Percentiles rank a stretch among this genome's conserved stretches.
Evolutionary conservation across 305 asterid genomes (phyloP).

Genomic region (Stenogyne calaminthoides): DNA sequence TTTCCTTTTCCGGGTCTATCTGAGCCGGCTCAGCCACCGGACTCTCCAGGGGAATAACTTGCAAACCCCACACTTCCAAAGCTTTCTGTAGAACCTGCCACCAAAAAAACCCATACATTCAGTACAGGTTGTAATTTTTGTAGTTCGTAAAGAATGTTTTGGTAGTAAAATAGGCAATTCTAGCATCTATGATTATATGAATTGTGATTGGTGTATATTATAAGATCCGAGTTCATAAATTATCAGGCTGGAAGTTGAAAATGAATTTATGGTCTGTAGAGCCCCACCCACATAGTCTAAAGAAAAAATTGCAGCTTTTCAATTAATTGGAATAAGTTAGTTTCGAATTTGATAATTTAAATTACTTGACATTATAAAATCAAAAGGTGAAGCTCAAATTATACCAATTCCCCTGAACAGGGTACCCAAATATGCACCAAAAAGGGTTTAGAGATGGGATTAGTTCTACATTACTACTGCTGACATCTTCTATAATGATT

Average conservation of each 20-base stretch:
- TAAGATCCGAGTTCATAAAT: not conserved
- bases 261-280: not conserved
- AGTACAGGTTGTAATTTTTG: not conserved
- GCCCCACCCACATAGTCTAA: not conserved
- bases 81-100: slow-evolving; percentile 89
- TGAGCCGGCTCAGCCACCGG: slow-evolving; percentile 94
- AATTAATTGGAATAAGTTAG: not conserved
- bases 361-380: not conserved
- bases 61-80: slow-evolving; percentile 92
- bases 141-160: not conserved
- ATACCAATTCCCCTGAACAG: not conserved
- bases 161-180: not conserved
- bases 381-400: not conserved
- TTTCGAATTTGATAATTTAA: not conserved
- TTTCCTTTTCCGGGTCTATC: slow-evolving; percentile 86
- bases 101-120: not conserved
- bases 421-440: not conserved
- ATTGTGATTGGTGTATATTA: not conserved
- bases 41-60: slow-evolving; percentile 82
- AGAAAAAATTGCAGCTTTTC: not conserved
- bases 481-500: not conserved
- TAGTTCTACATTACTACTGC: not conserved
- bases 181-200: not conserved
- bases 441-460: not conserved
- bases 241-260: slow-evolving; percentile 12